Evolutionary conservation across 305 asterid genomes (phyloP).

Genomic region (Fraxinus xanthoxyloides): DNA sequence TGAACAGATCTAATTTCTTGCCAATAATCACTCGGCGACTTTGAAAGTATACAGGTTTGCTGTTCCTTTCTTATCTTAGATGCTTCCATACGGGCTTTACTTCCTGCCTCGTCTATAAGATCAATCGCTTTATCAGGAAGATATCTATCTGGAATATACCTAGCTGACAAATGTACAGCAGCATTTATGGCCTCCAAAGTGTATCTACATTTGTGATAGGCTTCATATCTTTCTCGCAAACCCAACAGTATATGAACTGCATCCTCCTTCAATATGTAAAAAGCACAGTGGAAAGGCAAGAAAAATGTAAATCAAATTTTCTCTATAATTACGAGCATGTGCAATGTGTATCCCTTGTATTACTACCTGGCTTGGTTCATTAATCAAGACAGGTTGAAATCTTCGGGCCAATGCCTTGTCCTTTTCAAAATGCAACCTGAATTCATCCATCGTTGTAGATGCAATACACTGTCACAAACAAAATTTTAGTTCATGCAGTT

Average conservation of each 20-base stretch:
- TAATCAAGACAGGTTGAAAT: constrained; percentile 82
- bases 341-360: constrained; percentile 23
- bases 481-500: constrained; percentile 20
- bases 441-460: constrained; percentile 93
- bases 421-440: constrained; percentile 77
- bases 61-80: constrained; percentile 69
- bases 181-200: constrained; percentile 88
- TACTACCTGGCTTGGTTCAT: constrained; percentile 84
- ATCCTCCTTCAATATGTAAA: constrained; percentile 53
- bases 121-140: constrained; percentile 99
- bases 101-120: constrained; percentile 98
- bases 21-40: constrained; percentile 83
- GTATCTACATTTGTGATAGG: constrained; percentile 83
- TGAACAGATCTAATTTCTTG: constrained; percentile 79
- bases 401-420: constrained; percentile 95
- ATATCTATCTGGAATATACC: constrained; percentile 87
- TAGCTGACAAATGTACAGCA: constrained; percentile 84
- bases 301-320: constrained; percentile 8
- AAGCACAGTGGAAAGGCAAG: constrained; percentile 7
- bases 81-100: constrained; percentile 87
- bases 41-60: constrained; percentile 63
- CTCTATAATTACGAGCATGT: background rate
- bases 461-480: constrained; percentile 79
- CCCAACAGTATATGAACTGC: constrained; percentile 87
- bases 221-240: constrained; percentile 79